Evolutionary conservation across 1,284 basidiomycete genomes (phyloP), one percentile per base, ranked within the genome.

Genomic region (Trametes polyzona): DNA sequence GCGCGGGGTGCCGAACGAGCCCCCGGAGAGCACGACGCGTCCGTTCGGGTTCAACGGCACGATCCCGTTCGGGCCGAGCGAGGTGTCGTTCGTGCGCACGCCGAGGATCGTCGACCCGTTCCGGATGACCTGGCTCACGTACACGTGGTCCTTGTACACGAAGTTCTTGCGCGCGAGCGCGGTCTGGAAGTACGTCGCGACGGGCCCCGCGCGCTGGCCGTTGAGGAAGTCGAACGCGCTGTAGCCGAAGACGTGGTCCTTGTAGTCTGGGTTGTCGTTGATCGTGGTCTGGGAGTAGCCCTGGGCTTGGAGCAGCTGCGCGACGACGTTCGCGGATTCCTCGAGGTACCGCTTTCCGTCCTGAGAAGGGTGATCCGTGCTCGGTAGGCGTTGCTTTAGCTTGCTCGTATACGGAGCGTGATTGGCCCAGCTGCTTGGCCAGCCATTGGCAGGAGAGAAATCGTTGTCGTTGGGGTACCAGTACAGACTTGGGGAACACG

Each of bases 191-290:
- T 88, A 88, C 1, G 83, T 83, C 6, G 78, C 80, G 36, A 85
- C 82, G 14, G 83, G 81, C 1, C 84, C 85, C 26, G 76, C 81
- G 46, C 84, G 83, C 67, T 83, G 80, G 35, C 84, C 84, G 57
- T 76, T 70, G 26, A 82, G 63, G 76, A 86, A 84, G 83, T 80
- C 77, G 69, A 77, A 86, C 3, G 80, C 75, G 59, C 75, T 77
- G 69, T 83, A 83, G n/a, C 85, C 84, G 64, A 78, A 84, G 6
- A 76, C 78, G 61, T 84, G 82, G 54, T 87, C 83, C 67, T 86
- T 87, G 32, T 61, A 74, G 67, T 86, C 74, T 4, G 81, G 79
- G 52, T 76, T 74, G 65, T 76, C 73, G 66, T 86, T 87, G 69
- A 87, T 82, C 0, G 81, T 84, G 32, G 78, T 72, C 42, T 80